phyloP scores from a whole-genome alignment of 2,329 filamentous ascomycete species.

The Tympanopsis confertula region DNA sequence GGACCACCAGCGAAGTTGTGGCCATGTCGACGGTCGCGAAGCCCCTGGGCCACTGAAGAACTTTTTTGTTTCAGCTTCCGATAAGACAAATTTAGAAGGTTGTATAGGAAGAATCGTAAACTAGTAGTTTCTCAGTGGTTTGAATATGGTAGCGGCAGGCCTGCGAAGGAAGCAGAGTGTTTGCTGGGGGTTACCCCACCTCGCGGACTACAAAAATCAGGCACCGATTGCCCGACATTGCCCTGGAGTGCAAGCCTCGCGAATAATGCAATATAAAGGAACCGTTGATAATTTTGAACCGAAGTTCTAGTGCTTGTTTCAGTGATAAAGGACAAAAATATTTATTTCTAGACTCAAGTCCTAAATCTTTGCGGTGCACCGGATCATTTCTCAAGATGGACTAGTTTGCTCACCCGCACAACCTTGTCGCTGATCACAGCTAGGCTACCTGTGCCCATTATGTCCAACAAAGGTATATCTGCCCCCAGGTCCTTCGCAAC shows the following conservation, averaged over 20 bases:
- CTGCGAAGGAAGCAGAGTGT: not conserved
- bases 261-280: not conserved
- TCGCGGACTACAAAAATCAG: too few species aligned
- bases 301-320: not conserved
- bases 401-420: too few species aligned
- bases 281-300: not conserved
- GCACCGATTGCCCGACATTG: too few species aligned
- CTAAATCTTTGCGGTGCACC: too few species aligned
- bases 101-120: not conserved
- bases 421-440: too few species aligned
- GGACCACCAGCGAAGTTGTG: conserved; percentile 2
- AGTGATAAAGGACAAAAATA: not conserved
- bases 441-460: too few species aligned
- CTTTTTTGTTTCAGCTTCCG: too few species aligned
- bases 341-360: too few species aligned
- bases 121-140: not conserved
- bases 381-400: too few species aligned
- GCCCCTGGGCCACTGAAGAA: not conserved
- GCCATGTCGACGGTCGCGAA: not conserved
- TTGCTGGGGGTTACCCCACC: not conserved
- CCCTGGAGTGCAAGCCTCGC: not conserved
- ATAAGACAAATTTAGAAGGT: too few species aligned
- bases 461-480: conserved; percentile 4
- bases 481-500: conserved; percentile 12
- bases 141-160: not conserved